phyloP scores from a whole-genome alignment of 305 asterid genomes.

The Fraxinus greggii region DNA sequence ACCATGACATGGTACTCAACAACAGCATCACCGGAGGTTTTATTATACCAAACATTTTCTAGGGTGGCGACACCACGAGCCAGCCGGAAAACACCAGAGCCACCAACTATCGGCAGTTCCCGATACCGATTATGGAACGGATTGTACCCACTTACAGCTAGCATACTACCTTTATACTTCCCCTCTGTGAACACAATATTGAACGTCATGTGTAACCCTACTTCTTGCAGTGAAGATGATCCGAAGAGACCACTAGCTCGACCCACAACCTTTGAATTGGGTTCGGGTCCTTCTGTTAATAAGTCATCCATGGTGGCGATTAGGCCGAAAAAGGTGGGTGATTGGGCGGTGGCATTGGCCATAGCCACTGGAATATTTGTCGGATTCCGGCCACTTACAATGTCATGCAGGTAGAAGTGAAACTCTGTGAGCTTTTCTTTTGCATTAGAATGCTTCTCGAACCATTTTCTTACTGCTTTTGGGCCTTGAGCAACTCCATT shows the following conservation, averaged over 20 bases:
- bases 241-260: constrained; percentile 6
- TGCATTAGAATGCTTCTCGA: not conserved
- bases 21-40: not conserved
- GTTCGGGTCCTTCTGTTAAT: not conserved
- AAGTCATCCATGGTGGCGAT: constrained; percentile 18
- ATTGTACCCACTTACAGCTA: constrained; percentile 2
- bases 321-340: constrained; percentile 22
- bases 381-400: not conserved
- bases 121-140: not conserved
- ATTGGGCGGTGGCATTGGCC: not conserved
- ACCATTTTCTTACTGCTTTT: not conserved
- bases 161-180: constrained; percentile 15
- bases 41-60: not conserved
- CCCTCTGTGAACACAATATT: constrained; percentile 1
- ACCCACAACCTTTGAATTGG: constrained; percentile 10
- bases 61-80: constrained; percentile 16
- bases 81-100: constrained; percentile 19
- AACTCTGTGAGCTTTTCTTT: not conserved
- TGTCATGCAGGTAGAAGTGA: not conserved
- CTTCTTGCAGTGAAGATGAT: not conserved
- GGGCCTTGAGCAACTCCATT: not conserved
- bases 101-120: constrained; percentile 19
- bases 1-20: constrained; percentile 21
- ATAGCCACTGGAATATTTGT: constrained; percentile 2
- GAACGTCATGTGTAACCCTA: not conserved